Conservation (phyloP, 331 rosid genomes). For the Spiraea crenata region DNA sequence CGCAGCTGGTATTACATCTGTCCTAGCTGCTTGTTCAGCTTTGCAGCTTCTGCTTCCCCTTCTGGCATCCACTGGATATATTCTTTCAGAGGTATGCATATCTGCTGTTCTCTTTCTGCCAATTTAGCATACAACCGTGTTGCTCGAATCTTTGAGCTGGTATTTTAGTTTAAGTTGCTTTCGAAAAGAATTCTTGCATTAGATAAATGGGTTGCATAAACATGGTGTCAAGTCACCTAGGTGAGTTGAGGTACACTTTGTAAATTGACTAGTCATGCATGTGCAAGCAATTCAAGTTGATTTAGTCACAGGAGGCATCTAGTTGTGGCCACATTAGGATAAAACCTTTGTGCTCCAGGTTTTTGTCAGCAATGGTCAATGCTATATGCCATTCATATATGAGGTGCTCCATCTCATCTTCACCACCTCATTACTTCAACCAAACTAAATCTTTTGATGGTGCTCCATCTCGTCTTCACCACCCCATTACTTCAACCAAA, state of each 20-base stretch:
- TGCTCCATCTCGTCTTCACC: not conserved
- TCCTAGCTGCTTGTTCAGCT: conserved; percentile 66
- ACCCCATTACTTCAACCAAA: not conserved
- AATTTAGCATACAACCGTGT: not conserved
- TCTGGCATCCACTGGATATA: conserved; percentile 75
- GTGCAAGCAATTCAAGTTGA: not conserved
- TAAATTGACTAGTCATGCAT: not conserved
- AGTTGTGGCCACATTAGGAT: not conserved
- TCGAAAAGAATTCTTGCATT: not conserved
- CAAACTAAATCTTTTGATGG: not conserved
- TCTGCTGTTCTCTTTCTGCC: conserved; percentile 16
- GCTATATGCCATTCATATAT: not conserved
- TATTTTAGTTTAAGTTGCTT: not conserved
- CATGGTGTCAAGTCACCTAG: not conserved
- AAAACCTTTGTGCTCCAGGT: not conserved
- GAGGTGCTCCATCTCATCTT: not conserved
- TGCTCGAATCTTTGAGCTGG: not conserved
- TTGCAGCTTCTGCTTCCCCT: conserved; percentile 58
- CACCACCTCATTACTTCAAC: not conserved
- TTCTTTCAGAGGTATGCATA: conserved; percentile 58
- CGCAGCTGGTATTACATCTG: conserved; percentile 89
- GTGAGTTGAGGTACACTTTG: not conserved
- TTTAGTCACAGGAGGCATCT: not conserved
- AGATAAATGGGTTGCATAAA: not conserved
- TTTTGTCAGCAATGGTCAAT: not conserved